Evolutionary conservation across 139 green algal species (phyloP).

Genomic region (Coelastrella sp.): DNA sequence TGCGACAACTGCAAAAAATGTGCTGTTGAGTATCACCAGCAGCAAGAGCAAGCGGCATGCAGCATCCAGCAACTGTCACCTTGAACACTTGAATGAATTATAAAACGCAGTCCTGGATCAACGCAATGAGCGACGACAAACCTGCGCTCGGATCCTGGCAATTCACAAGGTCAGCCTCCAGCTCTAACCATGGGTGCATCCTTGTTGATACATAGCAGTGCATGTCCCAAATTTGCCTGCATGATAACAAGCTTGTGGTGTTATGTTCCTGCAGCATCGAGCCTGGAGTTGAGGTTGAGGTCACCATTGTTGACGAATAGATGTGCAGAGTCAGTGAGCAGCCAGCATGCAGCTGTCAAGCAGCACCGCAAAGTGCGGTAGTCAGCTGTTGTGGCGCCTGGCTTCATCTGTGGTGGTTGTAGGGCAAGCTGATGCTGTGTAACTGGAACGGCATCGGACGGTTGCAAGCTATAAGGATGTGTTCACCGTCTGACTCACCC

Average conservation of each 20-base stretch:
- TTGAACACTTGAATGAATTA: no score
- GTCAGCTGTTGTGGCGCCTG: not conserved
- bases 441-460: not conserved
- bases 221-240: no score
- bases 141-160: no score
- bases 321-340: constrained; percentile 19
- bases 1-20: not conserved
- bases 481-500: no score
- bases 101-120: no score
- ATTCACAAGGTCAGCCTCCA: no score
- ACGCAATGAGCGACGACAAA: no score
- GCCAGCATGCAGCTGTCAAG: not conserved
- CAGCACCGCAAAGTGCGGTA: not conserved
- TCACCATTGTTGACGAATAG: constrained; percentile 67
- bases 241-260: no score
- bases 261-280: constrained; percentile 81
- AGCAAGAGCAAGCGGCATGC: not conserved
- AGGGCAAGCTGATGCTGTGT: not conserved
- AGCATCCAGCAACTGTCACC: no score
- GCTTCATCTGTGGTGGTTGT: not conserved
- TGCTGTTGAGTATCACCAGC: not conserved
- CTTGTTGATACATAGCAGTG: no score
- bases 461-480: no score
- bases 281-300: constrained; percentile 97
- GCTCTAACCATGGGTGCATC: no score